Evolutionary conservation across 2,329 filamentous ascomycete species (phyloP), one percentile per base, ranked within the genome.

Genomic region (Elsinoe perseae): DNA sequence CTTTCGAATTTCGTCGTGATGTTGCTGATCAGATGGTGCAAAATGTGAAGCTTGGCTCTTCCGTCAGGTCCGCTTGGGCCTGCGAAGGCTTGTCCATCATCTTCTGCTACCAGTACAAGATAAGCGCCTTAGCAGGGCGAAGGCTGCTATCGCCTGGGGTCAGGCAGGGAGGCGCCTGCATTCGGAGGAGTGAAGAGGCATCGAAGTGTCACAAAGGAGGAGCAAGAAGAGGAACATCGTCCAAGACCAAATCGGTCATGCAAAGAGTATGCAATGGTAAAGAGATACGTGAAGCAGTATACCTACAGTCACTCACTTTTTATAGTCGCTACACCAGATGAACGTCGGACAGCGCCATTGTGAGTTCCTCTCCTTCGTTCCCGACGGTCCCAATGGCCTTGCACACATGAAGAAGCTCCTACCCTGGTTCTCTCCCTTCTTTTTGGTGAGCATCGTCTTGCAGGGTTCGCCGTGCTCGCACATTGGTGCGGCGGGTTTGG

Each of bases 391-490:
- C 1, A 97, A 73, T 3, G 93, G 93, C 38, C 92, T 72, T 68
- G 80, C 69, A 65, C 83, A 86, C 65, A 85, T 83, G 80, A 80
- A 86, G 66, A 86, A 86, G 7, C 78, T 77, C 23, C 83, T 72
- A 0, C 83, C 83, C 61, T 78, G 85, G 65, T 97, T 98, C 60
- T 88, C 74, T 1, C 93, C 93, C 0, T 89, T 78, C 67, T 97
- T 97, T 74, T 92, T 96, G 1, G 91, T 95, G 16, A 84, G 80
- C 53, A 92, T 74, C 61, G 79, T 88, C 61, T 90, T 87, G 70
- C 93, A 97, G 2, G 88, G 86, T 64, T 97, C 91, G 54, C 83
- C 77, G 66, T 98, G 93, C 63, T 96, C 90, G 67, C 93, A 98
- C 57, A 80, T 80, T 1, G 93, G 93, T 1, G 82, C 77, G 1